Evolutionary conservation across 371 early-diverging fungal species (phyloP).

Genomic region (Mucor saturninus): DNA sequence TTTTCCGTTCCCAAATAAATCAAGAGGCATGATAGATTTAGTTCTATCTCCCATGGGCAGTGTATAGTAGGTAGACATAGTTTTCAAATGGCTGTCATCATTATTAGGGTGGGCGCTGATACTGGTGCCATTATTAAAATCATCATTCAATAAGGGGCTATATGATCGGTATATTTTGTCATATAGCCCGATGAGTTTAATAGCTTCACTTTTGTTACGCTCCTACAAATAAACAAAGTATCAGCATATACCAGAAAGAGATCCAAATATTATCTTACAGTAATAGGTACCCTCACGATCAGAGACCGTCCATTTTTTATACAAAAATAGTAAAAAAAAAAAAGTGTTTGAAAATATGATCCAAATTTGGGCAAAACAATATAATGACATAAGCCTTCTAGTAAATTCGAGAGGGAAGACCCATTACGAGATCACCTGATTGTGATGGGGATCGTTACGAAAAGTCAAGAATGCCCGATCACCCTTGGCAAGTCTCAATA

Average conservation of each 20-base stretch:
- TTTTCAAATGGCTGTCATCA: constrained; percentile 9
- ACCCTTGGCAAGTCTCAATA: too few relatives aligned
- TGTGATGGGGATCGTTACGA: too few relatives aligned
- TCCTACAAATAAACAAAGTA: constrained; percentile 16
- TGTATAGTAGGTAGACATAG: constrained; percentile 4
- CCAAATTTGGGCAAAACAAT: too few relatives aligned
- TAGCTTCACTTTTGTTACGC: constrained; percentile 7
- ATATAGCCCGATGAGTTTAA: constrained; percentile 7
- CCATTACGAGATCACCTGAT: too few relatives aligned
- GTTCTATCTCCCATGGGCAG: not conserved
- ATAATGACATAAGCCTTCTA: too few relatives aligned
- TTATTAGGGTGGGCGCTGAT: not conserved
- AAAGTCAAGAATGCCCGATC: too few relatives aligned
- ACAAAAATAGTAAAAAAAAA: too few relatives aligned
- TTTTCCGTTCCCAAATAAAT: constrained; percentile 9
- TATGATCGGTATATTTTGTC: constrained; percentile 11
- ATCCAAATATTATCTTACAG: constrained; percentile 10
- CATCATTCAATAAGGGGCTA: constrained; percentile 6
- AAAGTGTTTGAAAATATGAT: too few relatives aligned
- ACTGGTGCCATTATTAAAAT: not conserved
- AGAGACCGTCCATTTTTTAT: too few relatives aligned
- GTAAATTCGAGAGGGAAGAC: too few relatives aligned
- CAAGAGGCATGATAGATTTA: not conserved
- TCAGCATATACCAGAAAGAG: constrained; percentile 14
- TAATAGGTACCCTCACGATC: not conserved